Evolutionary conservation across 2,329 filamentous ascomycete species (phyloP), one percentile per base, ranked within the genome.

Genomic region (Amauroascus verrucosus): DNA sequence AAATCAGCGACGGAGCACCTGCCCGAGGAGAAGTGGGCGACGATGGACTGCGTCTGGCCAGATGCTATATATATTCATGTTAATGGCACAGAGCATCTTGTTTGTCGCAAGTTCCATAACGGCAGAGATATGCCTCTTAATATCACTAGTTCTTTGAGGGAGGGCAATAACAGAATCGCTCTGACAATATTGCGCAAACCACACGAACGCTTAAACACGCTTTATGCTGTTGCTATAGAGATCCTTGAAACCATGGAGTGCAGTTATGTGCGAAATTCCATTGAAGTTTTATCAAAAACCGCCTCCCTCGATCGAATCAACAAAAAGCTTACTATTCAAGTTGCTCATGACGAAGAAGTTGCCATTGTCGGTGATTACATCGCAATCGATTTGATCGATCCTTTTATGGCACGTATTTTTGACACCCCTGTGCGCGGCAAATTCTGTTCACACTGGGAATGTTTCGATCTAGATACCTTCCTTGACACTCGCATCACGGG

Each of bases 401-500:
- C 85, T 0, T 86, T 86, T 63, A 84, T 74, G 54, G 72, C 77
- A 1, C 70, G 64, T 11, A 76, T 93, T 9, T 89, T 86, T 64
- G 72, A 78, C 4, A 75, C 77, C 0, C 91, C 93, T 0, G 87
- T 84, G 1, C 83, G 90, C 26, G 83, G 88, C 24, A 71, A 63
- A 6, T 61, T 67, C 2, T 98, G 93, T 66, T 72, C 73, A 22
- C 91, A 98, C 64, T 73, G 84, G 33, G 88, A 96, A 64, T 95
- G 89, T 64, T 96, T 97, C 64, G 91, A 97, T 65, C 80, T 96
- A 6, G 78, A 85, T 18, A 90, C 80, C 0, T 97, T 88, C 73
- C 77, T 98, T 7, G 68, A 75, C 13, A 87, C 84, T 4, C 81
- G 87, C 14, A 65, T 61, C 20, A 68, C 65, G 22, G 70, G 66